Conservation (phyloP, 2,329 filamentous ascomycete species). For the Colletotrichum tabaci region DNA sequence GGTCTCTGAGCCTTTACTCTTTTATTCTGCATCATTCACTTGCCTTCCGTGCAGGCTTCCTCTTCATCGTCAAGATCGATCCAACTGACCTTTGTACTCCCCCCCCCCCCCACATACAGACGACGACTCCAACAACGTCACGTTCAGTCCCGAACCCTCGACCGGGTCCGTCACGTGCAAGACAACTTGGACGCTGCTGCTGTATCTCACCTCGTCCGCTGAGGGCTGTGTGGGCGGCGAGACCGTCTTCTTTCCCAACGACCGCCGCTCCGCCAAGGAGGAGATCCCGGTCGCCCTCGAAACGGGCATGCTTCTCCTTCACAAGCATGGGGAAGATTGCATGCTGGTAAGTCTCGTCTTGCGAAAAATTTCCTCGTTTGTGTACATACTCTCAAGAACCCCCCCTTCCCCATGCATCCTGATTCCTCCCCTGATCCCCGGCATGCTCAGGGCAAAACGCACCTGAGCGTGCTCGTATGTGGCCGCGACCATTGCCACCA, state of each 20-base stretch:
- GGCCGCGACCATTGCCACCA: slow-evolving; percentile 35
- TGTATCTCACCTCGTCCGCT: slow-evolving; percentile 81
- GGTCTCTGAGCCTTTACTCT: slow-evolving; percentile 8
- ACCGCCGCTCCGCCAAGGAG: slow-evolving; percentile 68
- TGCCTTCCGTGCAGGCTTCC: slow-evolving; percentile 38
- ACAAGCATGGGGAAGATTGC: slow-evolving; percentile 91
- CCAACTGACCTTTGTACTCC: slow-evolving; percentile 30
- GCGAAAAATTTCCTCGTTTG: neutral
- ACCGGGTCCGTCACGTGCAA: slow-evolving; percentile 61
- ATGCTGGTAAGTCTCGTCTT: slow-evolving; percentile 72
- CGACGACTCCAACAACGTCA: slow-evolving; percentile 85
- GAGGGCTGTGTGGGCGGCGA: slow-evolving; percentile 84
- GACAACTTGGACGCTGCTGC: slow-evolving; percentile 92
- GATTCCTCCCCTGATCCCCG: slow-evolving; percentile 32
- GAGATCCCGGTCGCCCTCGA: slow-evolving; percentile 82
- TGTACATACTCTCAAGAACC: neutral
- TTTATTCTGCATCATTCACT: slow-evolving; percentile 28
- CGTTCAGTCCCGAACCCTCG: slow-evolving; percentile 50
- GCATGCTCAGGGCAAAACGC: slow-evolving; percentile 8
- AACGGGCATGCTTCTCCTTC: slow-evolving; percentile 87
- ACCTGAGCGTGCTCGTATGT: slow-evolving; percentile 9
- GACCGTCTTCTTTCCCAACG: slow-evolving; percentile 90
- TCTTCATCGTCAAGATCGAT: slow-evolving; percentile 25
- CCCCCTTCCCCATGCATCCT: neutral
- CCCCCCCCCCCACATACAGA: slow-evolving; percentile 64